Conservation (phyloP, 2,329 filamentous ascomycete species). For the Penicillium brevicompactum region DNA sequence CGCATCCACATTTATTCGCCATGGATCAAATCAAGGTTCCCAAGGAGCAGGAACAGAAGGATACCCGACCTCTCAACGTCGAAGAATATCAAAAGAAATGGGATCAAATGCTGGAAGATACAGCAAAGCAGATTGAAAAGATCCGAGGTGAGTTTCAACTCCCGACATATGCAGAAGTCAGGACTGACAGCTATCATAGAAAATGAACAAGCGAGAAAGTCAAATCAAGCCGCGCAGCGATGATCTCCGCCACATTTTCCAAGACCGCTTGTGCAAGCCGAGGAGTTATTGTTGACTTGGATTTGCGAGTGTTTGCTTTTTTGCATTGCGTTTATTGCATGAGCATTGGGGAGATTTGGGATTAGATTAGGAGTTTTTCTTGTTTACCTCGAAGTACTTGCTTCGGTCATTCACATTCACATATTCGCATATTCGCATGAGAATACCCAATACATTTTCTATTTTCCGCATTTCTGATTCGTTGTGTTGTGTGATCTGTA, state of each 20-base stretch:
- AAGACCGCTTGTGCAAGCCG: not conserved
- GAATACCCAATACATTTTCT: constrained; percentile 1
- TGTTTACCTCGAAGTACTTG: not conserved
- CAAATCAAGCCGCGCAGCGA: not conserved
- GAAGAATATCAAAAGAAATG: constrained; percentile 12
- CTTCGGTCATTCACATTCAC: not conserved
- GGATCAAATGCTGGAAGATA: constrained; percentile 11
- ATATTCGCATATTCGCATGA: constrained; percentile 1
- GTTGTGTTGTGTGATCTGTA: too few relatives aligned
- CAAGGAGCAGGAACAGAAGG: constrained; percentile 4
- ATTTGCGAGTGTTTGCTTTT: not conserved
- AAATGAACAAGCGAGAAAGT: constrained; percentile 4
- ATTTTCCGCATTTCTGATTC: not conserved
- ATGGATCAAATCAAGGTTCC: constrained; percentile 7
- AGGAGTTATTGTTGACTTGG: not conserved
- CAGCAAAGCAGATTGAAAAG: constrained; percentile 8
- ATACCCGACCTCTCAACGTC: not conserved
- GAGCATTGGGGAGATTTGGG: not conserved
- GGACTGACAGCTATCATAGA: constrained; percentile 12
- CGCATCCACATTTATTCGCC: not conserved
- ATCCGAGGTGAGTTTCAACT: constrained; percentile 8
- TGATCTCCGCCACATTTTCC: constrained; percentile 1
- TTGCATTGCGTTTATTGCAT: not conserved
- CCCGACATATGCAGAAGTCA: constrained; percentile 4
- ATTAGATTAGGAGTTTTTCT: constrained; percentile 3